Evolutionary conservation across 176 grass and related monocot genomes (phyloP), one percentile per base, ranked within the genome.

Genomic region (Rhynchospora tenuis): DNA sequence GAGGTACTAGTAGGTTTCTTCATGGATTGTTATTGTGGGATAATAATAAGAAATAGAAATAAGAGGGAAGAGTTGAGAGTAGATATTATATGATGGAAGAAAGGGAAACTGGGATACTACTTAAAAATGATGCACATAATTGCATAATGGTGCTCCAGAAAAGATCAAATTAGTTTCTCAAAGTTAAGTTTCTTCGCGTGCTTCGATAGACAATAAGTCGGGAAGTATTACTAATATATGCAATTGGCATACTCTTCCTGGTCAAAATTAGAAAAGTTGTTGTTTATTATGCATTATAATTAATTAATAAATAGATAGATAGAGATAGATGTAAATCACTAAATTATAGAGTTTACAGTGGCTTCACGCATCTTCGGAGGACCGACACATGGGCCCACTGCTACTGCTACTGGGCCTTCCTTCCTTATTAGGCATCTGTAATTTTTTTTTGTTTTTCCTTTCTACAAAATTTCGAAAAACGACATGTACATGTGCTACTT

Each of bases 1-100:
- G 3, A 59, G 87, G 64, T 61, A 19, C 26, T 83, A 23, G 19
- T 57, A 57, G 26, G 67, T 65, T 79, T 80, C 90, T 92, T 98
- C 84, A 86, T 17, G 58, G n/a, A 17, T 31, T 42, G 1, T 52
- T 67, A 38, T 38, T 38, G 33, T 38, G n/a, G n/a, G n/a, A n/a
- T n/a, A 38, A 38, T 38, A 38, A 38, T 38, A 38, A 38, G 33
- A 38, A 38, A 2, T 38, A 38, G 33, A 38, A 38, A 2, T 38
- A 33, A 33, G 31, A 33, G 31, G 31, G 31, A 33, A 33, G 38
- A 24, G 16, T 16, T 11, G 7, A 26, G 17, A 13, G 33, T 15
- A 7, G 26, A 29, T 59, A 43, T 6, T 68, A 67, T 8, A 66
- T 26, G 12, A 28, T 52, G 73, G 31, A 59, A 45, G 7, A 7